phyloP scores from a whole-genome alignment of 306 rosid genomes.

The Trichosanthes truncata region DNA sequence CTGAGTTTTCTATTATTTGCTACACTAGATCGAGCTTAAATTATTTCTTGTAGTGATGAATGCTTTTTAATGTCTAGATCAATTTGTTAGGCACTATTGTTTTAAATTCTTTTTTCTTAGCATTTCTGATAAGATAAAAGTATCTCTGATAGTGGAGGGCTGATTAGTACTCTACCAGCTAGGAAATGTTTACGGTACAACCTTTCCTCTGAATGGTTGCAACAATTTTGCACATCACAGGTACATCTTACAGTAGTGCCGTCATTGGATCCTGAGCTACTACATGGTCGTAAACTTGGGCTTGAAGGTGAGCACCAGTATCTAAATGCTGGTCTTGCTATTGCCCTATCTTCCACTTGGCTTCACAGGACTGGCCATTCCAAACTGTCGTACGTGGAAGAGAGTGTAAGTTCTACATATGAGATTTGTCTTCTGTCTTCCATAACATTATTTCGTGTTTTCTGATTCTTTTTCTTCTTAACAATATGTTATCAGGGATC shows the following conservation, averaged over 20 bases:
- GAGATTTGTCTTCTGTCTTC: conserved; percentile 13
- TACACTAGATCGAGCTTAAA: not conserved
- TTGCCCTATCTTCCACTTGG: conserved; percentile 83
- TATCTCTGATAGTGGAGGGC: not conserved
- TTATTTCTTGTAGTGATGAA: not conserved
- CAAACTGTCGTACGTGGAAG: conserved; percentile 32
- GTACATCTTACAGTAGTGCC: conserved; percentile 58
- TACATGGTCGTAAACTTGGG: conserved; percentile 65
- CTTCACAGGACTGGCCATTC: conserved; percentile 60
- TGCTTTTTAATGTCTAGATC: not conserved
- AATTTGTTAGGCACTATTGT: not conserved
- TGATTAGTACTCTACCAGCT: not conserved
- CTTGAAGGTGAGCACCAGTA: conserved; percentile 96
- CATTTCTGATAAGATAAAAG: not conserved
- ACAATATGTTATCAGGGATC: conserved; percentile 26
- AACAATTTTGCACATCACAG: conserved; percentile 29
- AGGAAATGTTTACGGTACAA: not conserved
- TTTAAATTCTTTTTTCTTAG: not conserved
- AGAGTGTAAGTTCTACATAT: conserved; percentile 40
- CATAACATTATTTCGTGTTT: conserved; percentile 10
- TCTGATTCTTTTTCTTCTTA: conserved; percentile 12
- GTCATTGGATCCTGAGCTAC: conserved; percentile 52
- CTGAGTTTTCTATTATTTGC: not conserved
- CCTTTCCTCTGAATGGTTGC: conserved; percentile 6
- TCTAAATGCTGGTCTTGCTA: conserved; percentile 87